phyloP scores from a whole-genome alignment of 2,329 filamentous ascomycete genomes.

The Colletotrichum camelliae region DNA sequence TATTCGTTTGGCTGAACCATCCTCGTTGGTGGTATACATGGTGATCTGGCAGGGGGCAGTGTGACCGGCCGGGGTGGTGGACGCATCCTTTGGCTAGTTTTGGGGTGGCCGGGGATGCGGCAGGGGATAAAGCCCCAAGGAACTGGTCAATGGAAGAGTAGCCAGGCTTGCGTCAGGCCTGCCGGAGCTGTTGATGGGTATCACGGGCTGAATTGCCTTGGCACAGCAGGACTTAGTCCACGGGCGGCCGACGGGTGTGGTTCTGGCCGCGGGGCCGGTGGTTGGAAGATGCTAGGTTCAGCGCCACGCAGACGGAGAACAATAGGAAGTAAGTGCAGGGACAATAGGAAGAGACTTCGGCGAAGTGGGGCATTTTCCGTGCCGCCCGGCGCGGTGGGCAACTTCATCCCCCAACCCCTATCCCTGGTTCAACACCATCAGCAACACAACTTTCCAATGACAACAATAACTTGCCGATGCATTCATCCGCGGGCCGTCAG shows the following conservation, averaged over 20 bases:
- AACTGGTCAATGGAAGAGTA: not conserved
- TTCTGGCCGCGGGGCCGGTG: not conserved
- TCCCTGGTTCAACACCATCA: not conserved
- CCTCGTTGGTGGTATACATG: not conserved
- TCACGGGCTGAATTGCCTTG: not conserved
- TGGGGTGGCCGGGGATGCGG: not conserved
- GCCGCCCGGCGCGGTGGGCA: not conserved
- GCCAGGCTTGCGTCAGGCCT: not conserved
- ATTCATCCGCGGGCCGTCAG: not conserved
- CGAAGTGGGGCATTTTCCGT: not conserved
- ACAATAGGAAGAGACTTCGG: slow-evolving; percentile 10
- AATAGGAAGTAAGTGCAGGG: not conserved
- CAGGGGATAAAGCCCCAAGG: not conserved
- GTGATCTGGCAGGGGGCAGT: not conserved
- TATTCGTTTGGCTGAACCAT: not conserved
- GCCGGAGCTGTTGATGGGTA: not conserved
- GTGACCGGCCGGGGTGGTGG: not conserved
- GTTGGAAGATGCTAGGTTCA: not conserved
- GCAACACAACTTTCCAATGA: not conserved
- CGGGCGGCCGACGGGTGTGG: not conserved
- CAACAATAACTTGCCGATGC: not conserved
- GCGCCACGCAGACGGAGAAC: slow-evolving; percentile 7
- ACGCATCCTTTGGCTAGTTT: not conserved
- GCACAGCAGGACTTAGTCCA: not conserved
- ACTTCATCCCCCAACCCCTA: not conserved